Evolutionary conservation across 2,329 filamentous ascomycete genomes (phyloP), one percentile per base, ranked within the genome.

Genomic region (Rhytidhysteron rufulum): DNA sequence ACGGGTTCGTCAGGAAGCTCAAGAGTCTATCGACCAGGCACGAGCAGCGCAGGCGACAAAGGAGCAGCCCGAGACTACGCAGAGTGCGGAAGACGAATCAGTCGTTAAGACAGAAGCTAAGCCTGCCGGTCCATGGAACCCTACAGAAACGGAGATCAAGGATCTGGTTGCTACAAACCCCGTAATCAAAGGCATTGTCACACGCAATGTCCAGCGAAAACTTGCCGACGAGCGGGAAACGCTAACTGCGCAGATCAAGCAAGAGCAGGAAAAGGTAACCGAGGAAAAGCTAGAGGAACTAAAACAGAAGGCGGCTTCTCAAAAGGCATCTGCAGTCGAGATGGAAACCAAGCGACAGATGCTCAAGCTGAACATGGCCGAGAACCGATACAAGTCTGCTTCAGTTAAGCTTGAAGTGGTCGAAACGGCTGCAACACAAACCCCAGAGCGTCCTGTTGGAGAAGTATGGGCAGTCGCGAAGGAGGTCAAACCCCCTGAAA

Each of bases 381-480:
- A 91, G 51, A 86, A 83, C 52, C 81, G 83, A 58, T 68, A 76
- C 34, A 79, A 77, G 46, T 68, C 71, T 7, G 79, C 82, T 0
- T 74, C 75, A 37, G 86, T 84, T 4, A 94, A 93, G 69, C 69
- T 94, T 22, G 77, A 79, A 2, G 80, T 93, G 1, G 86, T 97
- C 3, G 79, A 89, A 56, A 86, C 81, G 34, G 90, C 91, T 10
- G 88, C 85, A 0, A 77, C 75, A n/a, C 85, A 95, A 34, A 96
- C 90, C 1, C 91, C 91, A 0, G 76, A 91, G 54, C 83, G 82
- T 59, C 80, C 89, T 1, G 88, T 97, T 4, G 79, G 72, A 8
- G 89, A 96, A 64, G 90, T 96, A 0, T 96, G 88, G 86, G 82
- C 85, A 48, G 70, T 86, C 39, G 89, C 85, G 0, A 90, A 91